Percentiles rank a stretch among this genome's conserved stretches.
These are phyloP conservation scores for Coemansia sp. DNA, from an alignment of 192 early-diverging fungal species.

Conservation along the genomic window DNA sequence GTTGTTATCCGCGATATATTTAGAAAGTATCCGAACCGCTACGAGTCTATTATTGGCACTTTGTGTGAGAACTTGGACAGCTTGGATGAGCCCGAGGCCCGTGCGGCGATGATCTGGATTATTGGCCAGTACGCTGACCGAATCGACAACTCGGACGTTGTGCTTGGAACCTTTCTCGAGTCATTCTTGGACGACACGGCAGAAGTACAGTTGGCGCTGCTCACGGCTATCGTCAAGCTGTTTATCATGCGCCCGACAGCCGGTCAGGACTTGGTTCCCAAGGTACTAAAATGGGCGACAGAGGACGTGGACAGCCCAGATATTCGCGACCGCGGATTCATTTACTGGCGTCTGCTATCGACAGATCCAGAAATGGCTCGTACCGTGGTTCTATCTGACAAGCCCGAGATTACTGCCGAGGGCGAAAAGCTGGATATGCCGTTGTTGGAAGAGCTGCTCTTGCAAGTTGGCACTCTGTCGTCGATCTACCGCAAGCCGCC, in stretches of 20 bases:
- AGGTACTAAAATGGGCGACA: constrained; percentile 93
- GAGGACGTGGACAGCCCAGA: constrained; percentile 97
- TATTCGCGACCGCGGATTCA: constrained; percentile 95
- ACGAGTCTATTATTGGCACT: constrained; percentile 90
- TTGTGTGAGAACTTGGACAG: constrained; percentile 96
- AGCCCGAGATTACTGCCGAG: constrained; percentile 92
- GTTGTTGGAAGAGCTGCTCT: constrained; percentile 85
- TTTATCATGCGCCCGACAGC: constrained; percentile 92
- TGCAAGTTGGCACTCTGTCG: constrained; percentile 85
- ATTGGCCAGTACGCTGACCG: constrained; percentile 98
- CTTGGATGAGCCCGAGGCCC: constrained; percentile 97
- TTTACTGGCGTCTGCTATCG: constrained; percentile 97
- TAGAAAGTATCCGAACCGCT: constrained; percentile 96
- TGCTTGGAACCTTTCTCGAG: constrained; percentile 87
- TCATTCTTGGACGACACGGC: constrained; percentile 88
- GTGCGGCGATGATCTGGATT: constrained; percentile 99
- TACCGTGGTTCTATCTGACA: constrained; percentile 88
- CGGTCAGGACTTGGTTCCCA: constrained; percentile 92
- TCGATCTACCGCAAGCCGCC: constrained; percentile 94
- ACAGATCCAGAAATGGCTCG: constrained; percentile 81
- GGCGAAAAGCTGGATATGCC: constrained; percentile 88
- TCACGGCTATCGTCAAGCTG: constrained; percentile 96
- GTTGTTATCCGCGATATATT: constrained; percentile 99
- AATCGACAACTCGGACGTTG: constrained; percentile 94
- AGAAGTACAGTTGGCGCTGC: constrained; percentile 89